Conservation (phyloP, 2,329 filamentous ascomycete genomes). For the Botrytis fabae region DNA sequence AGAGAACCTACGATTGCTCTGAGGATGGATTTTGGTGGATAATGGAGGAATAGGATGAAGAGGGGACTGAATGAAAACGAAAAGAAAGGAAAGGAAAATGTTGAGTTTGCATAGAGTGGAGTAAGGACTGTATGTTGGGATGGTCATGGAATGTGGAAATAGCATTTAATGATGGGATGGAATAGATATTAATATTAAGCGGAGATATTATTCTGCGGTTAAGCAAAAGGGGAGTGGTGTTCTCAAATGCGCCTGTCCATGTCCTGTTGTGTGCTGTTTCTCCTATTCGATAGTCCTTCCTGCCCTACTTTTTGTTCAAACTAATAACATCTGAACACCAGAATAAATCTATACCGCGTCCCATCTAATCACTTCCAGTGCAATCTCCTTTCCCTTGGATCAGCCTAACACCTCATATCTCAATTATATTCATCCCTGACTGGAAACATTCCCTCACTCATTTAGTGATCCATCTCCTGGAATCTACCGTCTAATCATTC, state of each 20-base stretch:
- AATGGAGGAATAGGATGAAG: slow-evolving; percentile 43
- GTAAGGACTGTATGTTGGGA: background rate
- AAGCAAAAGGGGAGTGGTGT: background rate
- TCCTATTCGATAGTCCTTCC: background rate
- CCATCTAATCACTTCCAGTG: background rate
- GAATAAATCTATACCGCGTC: background rate
- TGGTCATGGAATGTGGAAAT: background rate
- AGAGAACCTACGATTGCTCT: slow-evolving; percentile 82
- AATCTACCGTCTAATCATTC: slow-evolving; percentile 11
- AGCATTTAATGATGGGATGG: background rate
- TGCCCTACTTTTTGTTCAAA: background rate
- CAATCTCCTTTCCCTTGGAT: background rate
- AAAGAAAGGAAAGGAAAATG: background rate
- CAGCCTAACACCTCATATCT: background rate
- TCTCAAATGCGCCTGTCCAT: background rate
- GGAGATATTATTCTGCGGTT: background rate
- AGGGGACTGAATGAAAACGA: no score
- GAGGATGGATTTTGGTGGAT: slow-evolving; percentile 82
- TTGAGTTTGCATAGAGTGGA: background rate
- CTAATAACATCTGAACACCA: background rate
- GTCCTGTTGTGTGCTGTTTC: background rate
- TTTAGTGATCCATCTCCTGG: background rate
- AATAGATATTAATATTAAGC: slow-evolving; percentile 5
- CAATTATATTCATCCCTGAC: background rate
- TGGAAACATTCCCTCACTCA: background rate